Evolutionary conservation across 208 protist genomes (phyloP).

Genomic region (Spongospora subterranea): DNA sequence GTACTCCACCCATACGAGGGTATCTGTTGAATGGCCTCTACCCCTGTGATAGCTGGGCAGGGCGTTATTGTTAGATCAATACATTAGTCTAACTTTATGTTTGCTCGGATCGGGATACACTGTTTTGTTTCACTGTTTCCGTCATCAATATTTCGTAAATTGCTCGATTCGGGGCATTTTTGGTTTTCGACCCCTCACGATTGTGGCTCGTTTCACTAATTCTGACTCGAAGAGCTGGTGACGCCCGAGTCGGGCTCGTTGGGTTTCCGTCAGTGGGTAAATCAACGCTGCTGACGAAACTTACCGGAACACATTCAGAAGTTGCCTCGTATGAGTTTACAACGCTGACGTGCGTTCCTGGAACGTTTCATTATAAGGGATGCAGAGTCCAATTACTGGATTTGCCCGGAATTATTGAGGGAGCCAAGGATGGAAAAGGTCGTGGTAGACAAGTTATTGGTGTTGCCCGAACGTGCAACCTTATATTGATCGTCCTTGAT

Average conservation of each 20-base stretch:
- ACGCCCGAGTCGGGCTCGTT: conserved; percentile 73
- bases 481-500: conserved; percentile 98
- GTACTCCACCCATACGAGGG: too few species aligned
- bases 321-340: conserved; percentile 98
- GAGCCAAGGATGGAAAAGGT: conserved; percentile 98
- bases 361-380: conserved; percentile 85
- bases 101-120: too few species aligned
- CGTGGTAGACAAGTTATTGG: conserved; percentile 89
- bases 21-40: too few species aligned
- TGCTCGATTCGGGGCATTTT: too few species aligned
- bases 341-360: conserved; percentile 96
- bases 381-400: conserved; percentile 80
- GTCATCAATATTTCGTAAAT: too few species aligned
- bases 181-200: too few species aligned
- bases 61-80: too few species aligned
- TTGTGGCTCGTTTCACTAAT: too few species aligned
- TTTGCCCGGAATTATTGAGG: conserved; percentile 95
- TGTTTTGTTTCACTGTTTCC: too few species aligned
- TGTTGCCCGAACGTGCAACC: conserved; percentile 89
- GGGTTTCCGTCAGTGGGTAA: conserved; percentile 62
- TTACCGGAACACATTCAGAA: conserved; percentile 94
- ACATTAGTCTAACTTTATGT: too few species aligned
- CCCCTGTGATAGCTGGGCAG: too few species aligned
- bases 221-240: conserved; percentile 71
- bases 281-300: conserved; percentile 94